Percentiles rank a stretch among this genome's conserved stretches.
Conservation (phyloP, 495 filamentous ascomycete genomes). For the Melanomma pulvis-pyrius region DNA sequence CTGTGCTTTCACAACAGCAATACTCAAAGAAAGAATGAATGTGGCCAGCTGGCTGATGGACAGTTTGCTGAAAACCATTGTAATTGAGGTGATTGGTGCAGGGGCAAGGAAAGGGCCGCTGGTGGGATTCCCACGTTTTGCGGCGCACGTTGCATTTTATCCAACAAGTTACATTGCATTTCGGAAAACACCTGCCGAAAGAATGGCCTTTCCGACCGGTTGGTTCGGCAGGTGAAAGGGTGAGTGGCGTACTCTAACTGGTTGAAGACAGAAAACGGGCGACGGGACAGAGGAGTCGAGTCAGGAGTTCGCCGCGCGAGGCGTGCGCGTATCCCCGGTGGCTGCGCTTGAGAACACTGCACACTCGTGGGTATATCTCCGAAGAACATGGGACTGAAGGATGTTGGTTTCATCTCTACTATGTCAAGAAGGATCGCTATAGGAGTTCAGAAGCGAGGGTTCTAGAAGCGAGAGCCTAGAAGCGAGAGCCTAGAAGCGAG, state of each 20-base stretch:
- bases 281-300: neutral
- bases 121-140: neutral
- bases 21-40: constrained; percentile 15
- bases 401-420: no score
- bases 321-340: neutral
- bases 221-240: constrained; percentile 1
- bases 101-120: constrained; percentile 1
- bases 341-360: neutral
- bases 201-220: neutral
- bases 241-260: neutral
- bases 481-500: no score
- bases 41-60: constrained; percentile 16
- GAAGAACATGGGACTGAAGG: neutral
- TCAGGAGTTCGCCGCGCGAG: neutral
- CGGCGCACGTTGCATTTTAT: neutral
- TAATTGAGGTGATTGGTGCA: neutral
- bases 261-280: neutral
- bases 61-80: neutral
- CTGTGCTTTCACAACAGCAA: neutral
- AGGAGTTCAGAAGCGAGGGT: neutral
- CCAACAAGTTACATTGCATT: constrained; percentile 5
- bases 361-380: neutral
- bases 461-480: no score
- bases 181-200: neutral
- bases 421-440: neutral